phyloP scores from a whole-genome alignment of 1,284 basidiomycete species.

The Uromyces viciae-fabae region DNA sequence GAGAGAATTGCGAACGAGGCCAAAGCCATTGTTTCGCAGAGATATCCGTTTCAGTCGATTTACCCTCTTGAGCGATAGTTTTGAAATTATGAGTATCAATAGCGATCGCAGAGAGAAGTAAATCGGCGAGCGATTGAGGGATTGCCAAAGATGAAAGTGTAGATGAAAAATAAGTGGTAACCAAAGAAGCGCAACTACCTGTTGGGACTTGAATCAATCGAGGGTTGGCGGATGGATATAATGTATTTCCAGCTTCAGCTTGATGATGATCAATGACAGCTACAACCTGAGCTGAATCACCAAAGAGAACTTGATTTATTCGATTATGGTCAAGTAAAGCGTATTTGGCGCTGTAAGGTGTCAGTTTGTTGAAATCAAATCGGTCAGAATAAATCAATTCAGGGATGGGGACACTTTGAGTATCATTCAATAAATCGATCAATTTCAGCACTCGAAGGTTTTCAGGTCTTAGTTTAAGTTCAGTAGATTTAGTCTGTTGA shows the following conservation, averaged over 20 bases:
- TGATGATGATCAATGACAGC: slow-evolving; percentile 90
- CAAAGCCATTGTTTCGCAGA: slow-evolving; percentile 63
- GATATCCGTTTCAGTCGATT: slow-evolving; percentile 66
- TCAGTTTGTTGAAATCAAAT: slow-evolving; percentile 56
- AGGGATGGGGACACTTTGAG: slow-evolving; percentile 45
- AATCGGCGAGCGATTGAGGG: slow-evolving; percentile 63
- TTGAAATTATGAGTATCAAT: slow-evolving; percentile 79
- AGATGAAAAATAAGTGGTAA: slow-evolving; percentile 62
- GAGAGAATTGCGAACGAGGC: slow-evolving; percentile 50
- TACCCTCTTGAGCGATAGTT: slow-evolving; percentile 61
- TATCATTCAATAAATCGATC: slow-evolving; percentile 58
- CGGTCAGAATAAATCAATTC: slow-evolving; percentile 63
- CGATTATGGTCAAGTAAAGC: slow-evolving; percentile 86
- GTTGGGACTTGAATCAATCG: slow-evolving; percentile 63
- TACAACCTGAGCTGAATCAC: slow-evolving; percentile 61
- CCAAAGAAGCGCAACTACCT: slow-evolving; percentile 76
- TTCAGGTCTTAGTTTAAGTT: slow-evolving; percentile 76
- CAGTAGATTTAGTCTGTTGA: slow-evolving; percentile 66
- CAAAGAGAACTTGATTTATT: slow-evolving; percentile 61
- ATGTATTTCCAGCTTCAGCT: slow-evolving; percentile 68
- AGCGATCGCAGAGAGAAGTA: slow-evolving; percentile 73
- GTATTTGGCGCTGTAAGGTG: slow-evolving; percentile 62
- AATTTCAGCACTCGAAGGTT: slow-evolving; percentile 68
- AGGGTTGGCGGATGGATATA: slow-evolving; percentile 61
- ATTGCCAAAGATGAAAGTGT: slow-evolving; percentile 52